Evolutionary conservation across 768 basidiomycete species (phyloP), one percentile per base, ranked within the genome.

Genomic region (Termitomyces sp.): DNA sequence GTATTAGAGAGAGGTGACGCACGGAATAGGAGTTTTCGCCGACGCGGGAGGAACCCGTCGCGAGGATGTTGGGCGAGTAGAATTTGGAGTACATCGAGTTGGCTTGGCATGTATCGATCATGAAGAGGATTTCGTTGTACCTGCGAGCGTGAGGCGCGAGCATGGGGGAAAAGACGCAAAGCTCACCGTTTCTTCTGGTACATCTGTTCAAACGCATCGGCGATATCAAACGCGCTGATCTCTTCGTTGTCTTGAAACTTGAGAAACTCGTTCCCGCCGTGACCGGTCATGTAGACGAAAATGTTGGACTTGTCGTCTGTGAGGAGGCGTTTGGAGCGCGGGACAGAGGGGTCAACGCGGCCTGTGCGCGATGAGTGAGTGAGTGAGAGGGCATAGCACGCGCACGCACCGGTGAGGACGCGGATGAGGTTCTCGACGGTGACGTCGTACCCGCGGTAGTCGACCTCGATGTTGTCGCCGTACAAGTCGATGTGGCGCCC

Each of bases 211-310:
- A 98, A 90, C 2, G 97, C 95, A 68, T 98, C 96, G 0, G 96
- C 96, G n/a, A 98, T 83, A 68, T 98, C 97, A 57, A 90, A 93
- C 0, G 96, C 94, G 58, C 90, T 93, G 64, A 98, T 93, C 70
- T 99, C 97, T 71, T 98, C 97, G 69, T 91, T 94, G 68, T 99
- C 97, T 68, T 99, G 97, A 71, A 99, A 98, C 70, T 99, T 98
- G 67, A 99, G 83, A 69, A 98, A 99, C 71, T 97, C 97, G 65
- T 96, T 90, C 0, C 97, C 97, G 13, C 97, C 97, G 64, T 98
- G 97, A 0, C 97, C 97, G 0, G 97, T 96, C 92, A 98, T 91
- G 72, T 97, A 98, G 20, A 99, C 85, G 67, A 98, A 98, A 59
- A 99, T 79, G 66, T 98, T 98, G 6, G 91, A 94, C 29, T 85